Conservation (phyloP, 169 alveolate genomes). For the Haemoproteus tartakovskyi region DNA sequence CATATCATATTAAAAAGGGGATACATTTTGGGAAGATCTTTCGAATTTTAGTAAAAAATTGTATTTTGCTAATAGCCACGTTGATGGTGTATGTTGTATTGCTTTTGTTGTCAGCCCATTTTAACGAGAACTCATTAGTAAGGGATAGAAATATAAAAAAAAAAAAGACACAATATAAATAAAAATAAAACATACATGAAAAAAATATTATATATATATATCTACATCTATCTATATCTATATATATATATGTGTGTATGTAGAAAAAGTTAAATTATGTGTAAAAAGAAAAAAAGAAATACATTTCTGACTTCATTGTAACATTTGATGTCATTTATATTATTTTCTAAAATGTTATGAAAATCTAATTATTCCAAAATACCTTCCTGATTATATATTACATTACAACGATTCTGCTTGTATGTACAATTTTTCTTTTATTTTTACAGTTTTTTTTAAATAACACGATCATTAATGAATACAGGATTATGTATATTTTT, state of each 20-base stretch:
- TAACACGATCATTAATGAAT: conserved; percentile 45
- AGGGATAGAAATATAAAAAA: neutral
- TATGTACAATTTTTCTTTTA: neutral
- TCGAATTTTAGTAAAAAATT: conserved; percentile 9
- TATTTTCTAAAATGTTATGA: too few relatives aligned
- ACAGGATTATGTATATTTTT: conserved; percentile 9
- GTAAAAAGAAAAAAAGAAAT: too few relatives aligned
- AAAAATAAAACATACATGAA: neutral
- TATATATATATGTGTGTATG: neutral
- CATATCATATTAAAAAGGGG: conserved; percentile 2
- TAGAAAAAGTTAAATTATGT: neutral
- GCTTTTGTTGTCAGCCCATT: conserved; percentile 1
- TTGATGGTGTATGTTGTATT: conserved; percentile 4
- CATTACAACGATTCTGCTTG: neutral
- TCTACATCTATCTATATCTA: neutral
- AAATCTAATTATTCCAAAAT: too few relatives aligned
- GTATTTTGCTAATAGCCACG: conserved; percentile 4
- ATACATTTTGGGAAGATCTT: neutral
- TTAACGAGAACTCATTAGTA: conserved; percentile 6
- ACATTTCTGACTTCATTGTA: too few relatives aligned
- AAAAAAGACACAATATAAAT: neutral
- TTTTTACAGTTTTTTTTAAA: conserved; percentile 29
- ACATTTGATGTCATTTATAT: too few relatives aligned
- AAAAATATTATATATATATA: neutral
- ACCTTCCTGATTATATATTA: neutral